Evolutionary conservation across 2,329 filamentous ascomycete species (phyloP).

Genomic region (Verticillium alfalfae): DNA sequence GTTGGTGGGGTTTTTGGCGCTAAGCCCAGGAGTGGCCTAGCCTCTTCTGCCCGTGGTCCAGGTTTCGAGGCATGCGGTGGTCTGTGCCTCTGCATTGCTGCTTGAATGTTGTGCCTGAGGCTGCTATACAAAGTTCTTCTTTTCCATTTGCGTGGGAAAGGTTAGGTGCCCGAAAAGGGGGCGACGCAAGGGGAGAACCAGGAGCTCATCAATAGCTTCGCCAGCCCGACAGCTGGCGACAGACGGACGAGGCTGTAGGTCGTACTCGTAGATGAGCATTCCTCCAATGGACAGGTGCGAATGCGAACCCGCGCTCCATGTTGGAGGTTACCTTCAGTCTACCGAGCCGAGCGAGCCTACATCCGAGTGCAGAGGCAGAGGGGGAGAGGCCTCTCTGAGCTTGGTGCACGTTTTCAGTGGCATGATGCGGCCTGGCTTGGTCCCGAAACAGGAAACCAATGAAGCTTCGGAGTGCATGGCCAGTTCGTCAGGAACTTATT

Average conservation of each 20-base stretch:
- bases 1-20: constrained; percentile 13
- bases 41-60: neutral
- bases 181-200: neutral
- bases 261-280: neutral
- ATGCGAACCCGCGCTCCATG: neutral
- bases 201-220: neutral
- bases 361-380: neutral
- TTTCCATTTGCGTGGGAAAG: neutral
- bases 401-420: neutral
- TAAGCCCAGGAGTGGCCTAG: constrained; percentile 5
- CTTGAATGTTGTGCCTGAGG: neutral
- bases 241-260: neutral
- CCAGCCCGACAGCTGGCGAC: neutral
- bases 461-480: neutral
- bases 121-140: neutral
- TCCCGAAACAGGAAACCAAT: neutral
- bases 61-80: neutral
- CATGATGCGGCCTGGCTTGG: neutral
- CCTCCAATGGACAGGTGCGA: neutral
- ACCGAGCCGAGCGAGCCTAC: neutral
- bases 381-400: neutral
- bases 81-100: neutral
- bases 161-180: neutral
- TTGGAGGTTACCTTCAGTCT: neutral
- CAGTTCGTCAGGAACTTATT: neutral